These are phyloP conservation scores for Gremmenia infestans DNA, from an alignment of 2,329 filamentous ascomycete species.

Conservation along the genomic window DNA sequence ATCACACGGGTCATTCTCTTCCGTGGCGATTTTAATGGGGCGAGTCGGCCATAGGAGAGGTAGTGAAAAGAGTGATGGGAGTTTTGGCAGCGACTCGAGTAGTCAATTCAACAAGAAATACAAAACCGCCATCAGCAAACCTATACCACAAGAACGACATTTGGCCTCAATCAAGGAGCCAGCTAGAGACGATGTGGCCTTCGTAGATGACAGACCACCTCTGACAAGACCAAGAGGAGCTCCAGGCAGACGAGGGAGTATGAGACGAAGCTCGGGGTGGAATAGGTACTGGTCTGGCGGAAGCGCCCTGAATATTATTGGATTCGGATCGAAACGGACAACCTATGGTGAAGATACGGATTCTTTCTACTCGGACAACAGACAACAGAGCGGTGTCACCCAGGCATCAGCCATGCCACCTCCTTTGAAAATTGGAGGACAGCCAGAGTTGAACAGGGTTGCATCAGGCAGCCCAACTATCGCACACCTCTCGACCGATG, in stretches of 20 bases:
- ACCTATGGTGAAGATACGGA: constrained; percentile 45
- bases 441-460: constrained; percentile 53
- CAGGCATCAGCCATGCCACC: constrained; percentile 66
- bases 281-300: constrained; percentile 74
- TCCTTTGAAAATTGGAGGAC: constrained; percentile 60
- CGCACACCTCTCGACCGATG: constrained; percentile 43
- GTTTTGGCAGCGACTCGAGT: constrained; percentile 52
- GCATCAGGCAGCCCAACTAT: constrained; percentile 66
- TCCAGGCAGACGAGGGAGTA: constrained; percentile 15
- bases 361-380: constrained; percentile 48
- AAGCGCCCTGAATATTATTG: constrained; percentile 61
- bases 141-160: constrained; percentile 43
- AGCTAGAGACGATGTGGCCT: constrained; percentile 32
- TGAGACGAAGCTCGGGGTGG: constrained; percentile 63
- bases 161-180: constrained; percentile 17
- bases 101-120: constrained; percentile 59
- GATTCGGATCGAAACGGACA: constrained; percentile 44
- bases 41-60: constrained; percentile 45
- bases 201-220: constrained; percentile 31
- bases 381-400: constrained; percentile 42
- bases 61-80: constrained; percentile 46
- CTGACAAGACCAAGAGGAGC: constrained; percentile 12
- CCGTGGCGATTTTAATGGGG: constrained; percentile 62
- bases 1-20: constrained; percentile 56
- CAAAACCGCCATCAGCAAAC: constrained; percentile 57